Percentiles rank a stretch among this genome's conserved stretches.
Conservation (phyloP, 768 basidiomycete species). For the Lyophyllum atratum region DNA sequence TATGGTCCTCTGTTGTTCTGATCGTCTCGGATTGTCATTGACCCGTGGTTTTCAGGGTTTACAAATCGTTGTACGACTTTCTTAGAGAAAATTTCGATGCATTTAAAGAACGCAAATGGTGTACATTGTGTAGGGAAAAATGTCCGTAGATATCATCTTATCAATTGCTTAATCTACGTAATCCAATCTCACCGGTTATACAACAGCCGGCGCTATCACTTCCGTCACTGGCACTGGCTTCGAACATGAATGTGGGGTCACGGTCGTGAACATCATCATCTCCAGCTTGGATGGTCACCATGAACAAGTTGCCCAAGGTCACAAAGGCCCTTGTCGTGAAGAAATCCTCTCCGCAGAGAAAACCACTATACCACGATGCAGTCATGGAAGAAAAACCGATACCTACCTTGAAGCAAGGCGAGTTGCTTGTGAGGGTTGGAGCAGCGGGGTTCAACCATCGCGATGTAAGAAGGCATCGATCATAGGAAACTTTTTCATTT, state of each 20-base stretch:
- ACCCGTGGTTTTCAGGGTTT: too few relatives aligned
- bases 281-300: conserved; percentile 2
- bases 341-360: conserved; percentile 37
- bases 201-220: too few relatives aligned
- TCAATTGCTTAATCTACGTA: too few relatives aligned
- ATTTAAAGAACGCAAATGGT: too few relatives aligned
- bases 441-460: conserved; percentile 80
- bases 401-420: conserved; percentile 50
- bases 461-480: conserved; percentile 45
- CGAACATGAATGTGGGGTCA: not conserved
- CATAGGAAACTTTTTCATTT: not conserved
- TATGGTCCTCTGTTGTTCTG: too few relatives aligned
- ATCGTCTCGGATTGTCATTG: too few relatives aligned
- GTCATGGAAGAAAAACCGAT: conserved; percentile 51
- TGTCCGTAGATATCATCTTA: too few relatives aligned
- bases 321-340: conserved; percentile 53
- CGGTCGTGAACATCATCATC: not conserved
- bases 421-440: conserved; percentile 67
- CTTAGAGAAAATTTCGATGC: too few relatives aligned
- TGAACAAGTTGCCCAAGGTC: conserved; percentile 34
- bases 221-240: too few relatives aligned
- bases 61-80: too few relatives aligned
- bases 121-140: too few relatives aligned
- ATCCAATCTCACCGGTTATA: too few relatives aligned
- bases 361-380: conserved; percentile 58